Conservation (phyloP, 805 yeast species). For the Wickerhamomyces pijperi region DNA sequence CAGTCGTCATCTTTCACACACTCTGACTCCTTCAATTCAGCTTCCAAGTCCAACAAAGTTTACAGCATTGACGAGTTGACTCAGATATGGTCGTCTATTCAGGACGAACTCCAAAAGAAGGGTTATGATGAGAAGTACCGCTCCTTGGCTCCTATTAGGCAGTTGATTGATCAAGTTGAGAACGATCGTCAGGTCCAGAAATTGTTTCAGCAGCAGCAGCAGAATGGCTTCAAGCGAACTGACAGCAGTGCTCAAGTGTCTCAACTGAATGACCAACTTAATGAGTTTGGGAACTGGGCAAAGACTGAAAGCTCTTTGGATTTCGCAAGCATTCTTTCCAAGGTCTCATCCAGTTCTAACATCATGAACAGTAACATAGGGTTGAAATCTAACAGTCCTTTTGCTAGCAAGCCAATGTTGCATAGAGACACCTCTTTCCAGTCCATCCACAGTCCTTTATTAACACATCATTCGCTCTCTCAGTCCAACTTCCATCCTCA, state of each 20-base stretch:
- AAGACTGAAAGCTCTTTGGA: slow-evolving; percentile 13
- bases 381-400: slow-evolving; percentile 1
- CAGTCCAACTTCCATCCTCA: slow-evolving; percentile 7
- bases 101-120: slow-evolving; percentile 18
- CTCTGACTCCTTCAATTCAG: too few relatives aligned
- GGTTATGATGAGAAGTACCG: slow-evolving; percentile 21
- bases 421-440: background rate
- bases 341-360: slow-evolving; percentile 8
- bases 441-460: slow-evolving; percentile 3
- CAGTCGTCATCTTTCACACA: slow-evolving; percentile 1
- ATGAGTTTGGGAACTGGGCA: slow-evolving; percentile 14
- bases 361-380: slow-evolving; percentile 7
- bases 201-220: slow-evolving; percentile 1
- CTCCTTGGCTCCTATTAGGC: slow-evolving; percentile 19
- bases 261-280: slow-evolving; percentile 8
- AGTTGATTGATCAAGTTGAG: slow-evolving; percentile 12
- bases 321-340: slow-evolving; percentile 13
- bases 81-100: slow-evolving; percentile 35
- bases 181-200: slow-evolving; percentile 10
- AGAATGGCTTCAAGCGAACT: background rate
- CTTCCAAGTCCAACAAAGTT: slow-evolving; percentile 6
- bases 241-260: slow-evolving; percentile 4
- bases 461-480: slow-evolving; percentile 4
- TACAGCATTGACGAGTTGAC: slow-evolving; percentile 45
- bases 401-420: slow-evolving; percentile 4